Percentiles rank a stretch among this genome's conserved stretches.
Evolutionary conservation across 768 basidiomycete genomes (phyloP).

Genomic region (Tubosaeta sp.): DNA sequence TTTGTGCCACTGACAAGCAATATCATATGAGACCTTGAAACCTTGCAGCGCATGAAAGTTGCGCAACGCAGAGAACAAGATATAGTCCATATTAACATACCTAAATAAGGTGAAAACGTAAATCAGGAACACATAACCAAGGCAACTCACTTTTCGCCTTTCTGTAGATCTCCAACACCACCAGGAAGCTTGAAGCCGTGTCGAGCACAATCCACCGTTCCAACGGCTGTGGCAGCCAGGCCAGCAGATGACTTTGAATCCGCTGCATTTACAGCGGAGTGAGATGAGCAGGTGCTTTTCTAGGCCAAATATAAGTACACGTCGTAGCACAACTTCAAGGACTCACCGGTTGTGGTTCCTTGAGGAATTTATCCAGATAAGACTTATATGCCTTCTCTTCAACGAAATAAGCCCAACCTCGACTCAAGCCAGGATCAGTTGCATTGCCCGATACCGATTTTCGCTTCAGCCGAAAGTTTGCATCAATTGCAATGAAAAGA

Average conservation of each 20-base stretch:
- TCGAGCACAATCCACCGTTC: background rate
- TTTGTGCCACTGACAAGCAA: background rate
- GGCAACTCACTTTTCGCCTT: background rate
- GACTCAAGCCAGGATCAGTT: too few relatives aligned
- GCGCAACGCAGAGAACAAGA: background rate
- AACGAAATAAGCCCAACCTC: too few relatives aligned
- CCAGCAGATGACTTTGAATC: background rate
- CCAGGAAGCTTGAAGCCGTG: background rate
- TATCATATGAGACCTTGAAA: background rate
- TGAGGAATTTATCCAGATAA: too few relatives aligned
- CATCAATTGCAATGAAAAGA: too few relatives aligned
- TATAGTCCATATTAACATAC: conserved; percentile 1
- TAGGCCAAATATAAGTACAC: background rate
- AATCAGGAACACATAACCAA: background rate
- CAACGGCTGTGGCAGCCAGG: background rate
- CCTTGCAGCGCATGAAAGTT: background rate
- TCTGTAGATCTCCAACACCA: background rate
- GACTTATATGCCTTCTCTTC: too few relatives aligned
- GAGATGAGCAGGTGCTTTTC: background rate
- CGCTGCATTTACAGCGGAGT: background rate
- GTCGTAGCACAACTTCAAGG: too few relatives aligned
- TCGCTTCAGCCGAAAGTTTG: too few relatives aligned
- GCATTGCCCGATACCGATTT: too few relatives aligned
- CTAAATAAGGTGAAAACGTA: background rate
- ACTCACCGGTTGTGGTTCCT: too few relatives aligned